phyloP scores from a whole-genome alignment of 345 rosid genomes.

The Syzygium aromaticum region DNA sequence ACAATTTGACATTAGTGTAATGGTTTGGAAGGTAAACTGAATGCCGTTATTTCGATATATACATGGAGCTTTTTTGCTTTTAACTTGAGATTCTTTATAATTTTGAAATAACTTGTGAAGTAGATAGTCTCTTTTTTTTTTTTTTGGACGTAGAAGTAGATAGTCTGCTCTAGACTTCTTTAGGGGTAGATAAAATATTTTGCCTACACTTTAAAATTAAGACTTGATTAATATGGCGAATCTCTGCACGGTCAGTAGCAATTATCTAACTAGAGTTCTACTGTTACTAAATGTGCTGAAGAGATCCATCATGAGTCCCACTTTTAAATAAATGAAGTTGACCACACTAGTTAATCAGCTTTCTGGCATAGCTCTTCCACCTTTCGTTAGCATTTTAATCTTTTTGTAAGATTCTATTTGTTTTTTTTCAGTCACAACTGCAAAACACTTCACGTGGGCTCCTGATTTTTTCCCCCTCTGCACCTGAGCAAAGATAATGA shows the following conservation, averaged over 20 bases:
- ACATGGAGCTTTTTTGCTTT: not conserved
- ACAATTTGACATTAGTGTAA: constrained; percentile 79
- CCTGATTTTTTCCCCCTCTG: not conserved
- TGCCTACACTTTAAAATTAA: not conserved
- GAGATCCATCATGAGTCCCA: not conserved
- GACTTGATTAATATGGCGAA: not conserved
- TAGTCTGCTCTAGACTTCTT: not conserved
- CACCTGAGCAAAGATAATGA: not conserved
- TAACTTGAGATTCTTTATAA: not conserved
- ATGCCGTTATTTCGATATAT: not conserved
- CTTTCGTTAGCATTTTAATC: not conserved
- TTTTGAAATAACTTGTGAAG: not conserved
- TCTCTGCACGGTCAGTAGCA: not conserved
- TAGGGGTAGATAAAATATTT: not conserved
- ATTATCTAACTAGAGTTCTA: not conserved
- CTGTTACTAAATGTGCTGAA: not conserved
- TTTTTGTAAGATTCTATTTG: not conserved
- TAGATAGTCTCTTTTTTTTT: not conserved
- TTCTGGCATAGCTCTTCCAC: not conserved
- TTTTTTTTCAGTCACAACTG: not conserved
- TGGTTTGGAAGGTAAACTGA: constrained; percentile 87
- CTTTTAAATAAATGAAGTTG: not conserved
- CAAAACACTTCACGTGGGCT: not conserved
- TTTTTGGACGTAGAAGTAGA: not conserved
- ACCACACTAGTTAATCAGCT: not conserved